A percentile compares a stretch with the other conserved stretches of the same genome.
Evolutionary conservation across 257 asterid genomes (phyloP).

Genomic region (Ballota nigra): DNA sequence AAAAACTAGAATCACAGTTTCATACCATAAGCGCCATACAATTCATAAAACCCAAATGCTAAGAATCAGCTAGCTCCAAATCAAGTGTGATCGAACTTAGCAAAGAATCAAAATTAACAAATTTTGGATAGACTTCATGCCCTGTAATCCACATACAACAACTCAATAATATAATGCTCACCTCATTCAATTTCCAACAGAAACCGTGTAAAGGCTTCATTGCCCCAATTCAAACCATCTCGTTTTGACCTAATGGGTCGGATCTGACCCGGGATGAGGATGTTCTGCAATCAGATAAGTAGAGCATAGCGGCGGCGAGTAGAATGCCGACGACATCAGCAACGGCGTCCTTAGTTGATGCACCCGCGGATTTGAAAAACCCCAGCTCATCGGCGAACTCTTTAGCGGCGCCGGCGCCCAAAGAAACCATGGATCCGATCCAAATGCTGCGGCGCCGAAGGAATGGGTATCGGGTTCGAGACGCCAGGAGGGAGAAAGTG

Average conservation of each 20-base stretch:
- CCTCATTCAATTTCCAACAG: constrained; percentile 14
- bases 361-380: constrained; percentile 70
- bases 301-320: constrained; percentile 46
- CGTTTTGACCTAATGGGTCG: constrained; percentile 28
- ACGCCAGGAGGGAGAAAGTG: constrained; percentile 43
- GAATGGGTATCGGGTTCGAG: constrained; percentile 45
- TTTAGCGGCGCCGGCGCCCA: constrained; percentile 68
- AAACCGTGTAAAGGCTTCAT: not conserved
- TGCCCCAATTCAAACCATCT: constrained; percentile 51
- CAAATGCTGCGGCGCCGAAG: constrained; percentile 60
- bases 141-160: not conserved
- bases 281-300: constrained; percentile 21
- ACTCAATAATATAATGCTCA: not conserved
- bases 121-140: too few relatives aligned
- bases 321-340: constrained; percentile 62
- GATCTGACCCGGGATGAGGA: constrained; percentile 20
- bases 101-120: too few relatives aligned
- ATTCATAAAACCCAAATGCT: too few relatives aligned
- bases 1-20: too few relatives aligned
- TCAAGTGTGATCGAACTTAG: too few relatives aligned
- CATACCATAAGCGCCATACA: too few relatives aligned
- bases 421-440: constrained; percentile 69
- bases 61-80: too few relatives aligned
- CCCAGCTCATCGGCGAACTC: constrained; percentile 87
- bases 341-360: constrained; percentile 69